Evolutionary conservation across 2,329 filamentous ascomycete genomes (phyloP), one percentile per base, ranked within the genome.

Genomic region (Fusarium sp.): DNA sequence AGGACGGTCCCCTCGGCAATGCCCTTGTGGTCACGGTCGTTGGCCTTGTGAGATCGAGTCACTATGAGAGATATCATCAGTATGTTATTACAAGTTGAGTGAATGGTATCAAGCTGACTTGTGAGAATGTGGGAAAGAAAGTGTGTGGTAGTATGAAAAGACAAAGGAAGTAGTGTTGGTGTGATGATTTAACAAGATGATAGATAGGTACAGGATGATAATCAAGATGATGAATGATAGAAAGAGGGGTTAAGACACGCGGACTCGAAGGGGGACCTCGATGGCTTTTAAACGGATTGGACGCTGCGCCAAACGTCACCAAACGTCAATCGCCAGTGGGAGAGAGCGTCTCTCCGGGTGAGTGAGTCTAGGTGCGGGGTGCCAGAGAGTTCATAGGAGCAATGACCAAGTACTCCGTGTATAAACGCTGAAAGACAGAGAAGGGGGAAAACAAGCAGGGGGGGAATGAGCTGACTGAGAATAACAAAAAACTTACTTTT

Each of bases 41-140:
- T 97, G 85, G 87, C 89, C 87, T 98, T 99, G 89, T 95, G 93
- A 71, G 95, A 97, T 80, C 96, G 95, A 85, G 96, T 98, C 95
- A 99, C 94, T 97, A 74, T 15, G 40, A 31, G 44, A 42, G 31
- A 24, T 45, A 66, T 56, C 69, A 71, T 69, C 26, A 69, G 60
- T 31, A 46, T 22, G 39, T 7, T 45, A 13, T 54, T 50, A 15
- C 10, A 40, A 28, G 19, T 19, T 28, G 42, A 21, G 26, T 33
- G 31, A 50, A 14, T 6, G 57, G 47, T 28, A 36, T 15, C 28
- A 44, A 57, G 62, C 73, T 71, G 43, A 75, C 73, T 75, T 57
- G 42, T 68, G 59, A 57, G 53, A 44, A 15, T 54, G 57, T 57
- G 42, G 24, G 34, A 58, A 43, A 39, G 39, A 38, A 34, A 17